Conservation (phyloP, 805 yeast species). For the Komagataella phaffii region DNA sequence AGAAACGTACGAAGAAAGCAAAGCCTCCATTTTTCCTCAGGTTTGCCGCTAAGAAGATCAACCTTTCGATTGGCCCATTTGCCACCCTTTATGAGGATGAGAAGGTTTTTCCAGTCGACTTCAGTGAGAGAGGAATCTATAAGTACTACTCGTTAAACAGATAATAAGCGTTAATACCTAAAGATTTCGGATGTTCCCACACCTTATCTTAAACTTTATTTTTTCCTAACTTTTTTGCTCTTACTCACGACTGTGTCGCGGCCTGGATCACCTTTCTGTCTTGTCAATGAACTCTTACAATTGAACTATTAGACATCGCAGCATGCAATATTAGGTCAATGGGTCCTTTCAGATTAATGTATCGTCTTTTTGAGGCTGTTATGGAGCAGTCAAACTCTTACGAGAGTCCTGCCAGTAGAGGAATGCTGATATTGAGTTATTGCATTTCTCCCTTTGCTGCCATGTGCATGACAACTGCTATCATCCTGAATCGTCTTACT, state of each 20-base stretch:
- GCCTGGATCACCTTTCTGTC: neutral
- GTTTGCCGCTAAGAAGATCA: conserved; percentile 39
- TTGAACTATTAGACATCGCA: neutral
- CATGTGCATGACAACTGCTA: conserved; percentile 43
- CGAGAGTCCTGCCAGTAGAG: conserved; percentile 15
- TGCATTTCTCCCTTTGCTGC: conserved; percentile 36
- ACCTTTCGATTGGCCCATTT: conserved; percentile 39
- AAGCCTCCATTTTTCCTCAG: conserved; percentile 35
- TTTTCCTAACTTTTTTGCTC: neutral
- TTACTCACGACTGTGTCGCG: neutral
- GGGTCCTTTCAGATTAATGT: neutral
- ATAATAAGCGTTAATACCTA: conserved; percentile 9
- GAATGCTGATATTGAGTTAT: conserved; percentile 32
- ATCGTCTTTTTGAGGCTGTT: conserved; percentile 14
- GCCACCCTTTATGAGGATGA: conserved; percentile 20
- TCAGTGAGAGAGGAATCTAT: conserved; percentile 36
- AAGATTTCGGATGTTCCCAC: neutral
- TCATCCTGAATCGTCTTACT: conserved; percentile 41
- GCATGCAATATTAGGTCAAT: neutral
- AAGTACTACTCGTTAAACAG: conserved; percentile 43
- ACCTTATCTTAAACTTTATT: neutral
- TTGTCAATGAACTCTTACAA: neutral
- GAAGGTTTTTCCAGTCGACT: conserved; percentile 38
- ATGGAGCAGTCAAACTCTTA: conserved; percentile 17
- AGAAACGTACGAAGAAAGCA: conserved; percentile 33